These are phyloP conservation scores for Claviceps cyperi DNA, from an alignment of 2,329 filamentous ascomycete species.

Conservation along the genomic window DNA sequence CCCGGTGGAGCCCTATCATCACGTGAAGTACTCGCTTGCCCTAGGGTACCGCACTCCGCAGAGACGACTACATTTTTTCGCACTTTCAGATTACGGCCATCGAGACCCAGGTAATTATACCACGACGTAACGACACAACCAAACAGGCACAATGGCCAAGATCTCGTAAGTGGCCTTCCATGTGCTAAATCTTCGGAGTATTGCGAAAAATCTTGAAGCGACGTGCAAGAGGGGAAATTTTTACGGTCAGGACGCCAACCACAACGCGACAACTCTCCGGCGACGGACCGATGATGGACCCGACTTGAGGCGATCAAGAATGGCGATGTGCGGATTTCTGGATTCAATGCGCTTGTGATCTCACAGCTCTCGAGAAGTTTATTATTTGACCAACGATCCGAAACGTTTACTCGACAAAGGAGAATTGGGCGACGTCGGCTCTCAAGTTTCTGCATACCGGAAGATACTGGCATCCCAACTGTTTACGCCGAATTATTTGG, in stretches of 20 bases:
- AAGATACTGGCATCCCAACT: not conserved
- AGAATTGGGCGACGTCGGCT: conserved; percentile 3
- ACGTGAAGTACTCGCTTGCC: conserved; percentile 20
- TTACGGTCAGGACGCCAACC: not conserved
- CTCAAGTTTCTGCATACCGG: not conserved
- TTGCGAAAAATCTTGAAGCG: conserved; percentile 3
- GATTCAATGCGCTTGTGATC: not conserved
- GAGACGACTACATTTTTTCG: conserved; percentile 19
- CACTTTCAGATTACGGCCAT: conserved; percentile 18
- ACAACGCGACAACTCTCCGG: not conserved
- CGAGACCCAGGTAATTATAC: conserved; percentile 22
- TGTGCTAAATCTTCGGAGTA: conserved; percentile 9
- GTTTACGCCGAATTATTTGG: not conserved
- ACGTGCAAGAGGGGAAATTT: conserved; percentile 10
- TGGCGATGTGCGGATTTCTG: not conserved
- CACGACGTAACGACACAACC: conserved; percentile 27
- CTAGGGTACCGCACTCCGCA: conserved; percentile 29
- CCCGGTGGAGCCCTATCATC: conserved; percentile 16
- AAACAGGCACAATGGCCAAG: conserved; percentile 47
- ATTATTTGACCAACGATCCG: not conserved
- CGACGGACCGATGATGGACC: not conserved
- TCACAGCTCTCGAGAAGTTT: not conserved
- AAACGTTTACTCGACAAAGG: not conserved
- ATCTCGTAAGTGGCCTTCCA: conserved; percentile 36
- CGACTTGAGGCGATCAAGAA: conserved; percentile 5